Evolutionary conservation across 2,329 filamentous ascomycete genomes (phyloP), one percentile per base, ranked within the genome.

Genomic region (Xylaria arbuscula): DNA sequence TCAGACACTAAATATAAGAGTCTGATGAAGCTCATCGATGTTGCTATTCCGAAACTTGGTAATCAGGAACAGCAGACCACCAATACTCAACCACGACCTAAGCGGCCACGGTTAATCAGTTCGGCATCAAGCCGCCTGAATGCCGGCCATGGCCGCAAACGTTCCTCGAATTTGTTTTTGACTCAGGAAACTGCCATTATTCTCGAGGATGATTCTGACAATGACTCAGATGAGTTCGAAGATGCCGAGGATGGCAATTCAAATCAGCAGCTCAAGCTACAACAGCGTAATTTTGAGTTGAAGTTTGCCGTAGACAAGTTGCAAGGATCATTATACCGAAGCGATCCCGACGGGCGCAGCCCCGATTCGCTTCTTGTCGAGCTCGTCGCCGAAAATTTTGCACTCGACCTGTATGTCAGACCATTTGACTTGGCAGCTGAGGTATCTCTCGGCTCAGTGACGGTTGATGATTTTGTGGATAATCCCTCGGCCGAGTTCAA

Each of bases 1-100:
- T 98, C 96, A 0, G 97, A 99, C 75, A 90, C 90, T 45, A 99
- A 99, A 79, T 99, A 99, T 84, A 99, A 98, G 83, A 94, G 89
- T 54, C 80, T 99, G 68, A 99, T 99, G 96, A 94, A 90, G 75
- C 86, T 99, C 51, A 95, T 99, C 70, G 95, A 99, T 68, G 94
- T 97, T 65, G 94, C 96, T 0, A 93, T 99, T 67, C 97, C 96
- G 1, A 94, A 92, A 69, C 91, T 98, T 66, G 87, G 85, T 17
- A 83, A 85, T 1, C 79, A 83, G 10, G 76, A 81, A 24, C 76
- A 80, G 4, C 74, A 79, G 73, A 76, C 71, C 58, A 76, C 38
- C 10, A 42, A 66, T 6, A 58, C 66, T 0, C 71, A 74, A 62
- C 66, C 70, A 64, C 76, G 74, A 48, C 72, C 77, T 42, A 83